Evolutionary conservation across 2,329 filamentous ascomycete genomes (phyloP).

Genomic region (Zopfia rhizophila): DNA sequence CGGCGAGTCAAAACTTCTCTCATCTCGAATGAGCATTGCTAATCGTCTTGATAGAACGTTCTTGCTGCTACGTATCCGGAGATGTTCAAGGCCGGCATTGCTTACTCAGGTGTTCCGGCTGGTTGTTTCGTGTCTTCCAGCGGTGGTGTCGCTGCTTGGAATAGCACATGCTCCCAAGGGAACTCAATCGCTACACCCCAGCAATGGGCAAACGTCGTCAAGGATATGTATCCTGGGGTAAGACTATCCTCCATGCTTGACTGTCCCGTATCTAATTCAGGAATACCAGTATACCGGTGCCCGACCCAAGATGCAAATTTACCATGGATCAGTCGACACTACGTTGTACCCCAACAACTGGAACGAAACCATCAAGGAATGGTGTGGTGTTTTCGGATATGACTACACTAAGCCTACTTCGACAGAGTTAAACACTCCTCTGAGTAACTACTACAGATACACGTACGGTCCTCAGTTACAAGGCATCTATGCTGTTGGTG

Average conservation of each 20-base stretch:
- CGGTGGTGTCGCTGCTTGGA: conserved; percentile 57
- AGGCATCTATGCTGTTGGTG: conserved; percentile 31
- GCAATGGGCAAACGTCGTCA: conserved; percentile 58
- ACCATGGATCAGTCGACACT: conserved; percentile 62
- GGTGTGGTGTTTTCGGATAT: conserved; percentile 15
- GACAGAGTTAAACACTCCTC: conserved; percentile 22
- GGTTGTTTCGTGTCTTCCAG: conserved; percentile 59
- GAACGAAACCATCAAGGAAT: conserved; percentile 55
- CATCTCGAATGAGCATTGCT: neutral
- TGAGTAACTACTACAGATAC: conserved; percentile 24
- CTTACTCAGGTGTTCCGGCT: conserved; percentile 61
- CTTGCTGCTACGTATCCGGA: conserved; percentile 61
- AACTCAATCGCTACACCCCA: conserved; percentile 54
- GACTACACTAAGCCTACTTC: conserved; percentile 22
- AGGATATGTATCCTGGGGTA: conserved; percentile 56
- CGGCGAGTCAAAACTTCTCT: conserved; percentile 29
- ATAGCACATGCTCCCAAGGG: conserved; percentile 59
- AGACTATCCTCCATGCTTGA: too few species aligned
- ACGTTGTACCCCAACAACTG: conserved; percentile 63
- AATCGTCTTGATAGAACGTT: conserved; percentile 46
- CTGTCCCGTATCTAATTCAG: neutral
- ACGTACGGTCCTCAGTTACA: conserved; percentile 33
- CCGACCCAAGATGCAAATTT: conserved; percentile 64
- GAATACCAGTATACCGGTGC: conserved; percentile 52
- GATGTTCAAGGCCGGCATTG: conserved; percentile 59